These are phyloP conservation scores for Typha latifolia DNA, from an alignment of 176 grass and related monocot species.

Conservation along the genomic window DNA sequence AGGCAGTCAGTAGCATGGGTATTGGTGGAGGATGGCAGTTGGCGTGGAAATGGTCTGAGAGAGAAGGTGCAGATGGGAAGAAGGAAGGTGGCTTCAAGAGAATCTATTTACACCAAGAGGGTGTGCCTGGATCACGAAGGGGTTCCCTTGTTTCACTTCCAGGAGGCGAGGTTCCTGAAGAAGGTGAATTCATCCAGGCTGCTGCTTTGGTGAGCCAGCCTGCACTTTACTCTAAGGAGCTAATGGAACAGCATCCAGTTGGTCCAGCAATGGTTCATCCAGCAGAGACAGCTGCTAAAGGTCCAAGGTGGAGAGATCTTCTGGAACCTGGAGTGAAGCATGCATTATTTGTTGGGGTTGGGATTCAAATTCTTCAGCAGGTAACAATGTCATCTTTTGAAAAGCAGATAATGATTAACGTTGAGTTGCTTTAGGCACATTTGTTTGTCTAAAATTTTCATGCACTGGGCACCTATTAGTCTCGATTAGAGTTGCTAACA, in stretches of 20 bases:
- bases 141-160: slow-evolving; percentile 79
- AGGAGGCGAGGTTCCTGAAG: slow-evolving; percentile 51
- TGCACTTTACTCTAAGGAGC: slow-evolving; percentile 69
- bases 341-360: slow-evolving; percentile 77
- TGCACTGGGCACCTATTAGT: background rate
- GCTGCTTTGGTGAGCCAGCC: slow-evolving; percentile 93
- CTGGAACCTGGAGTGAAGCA: slow-evolving; percentile 87
- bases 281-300: slow-evolving; percentile 46
- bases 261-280: slow-evolving; percentile 96
- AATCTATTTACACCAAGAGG: slow-evolving; percentile 96
- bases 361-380: slow-evolving; percentile 91
- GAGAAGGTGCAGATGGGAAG: slow-evolving; percentile 58
- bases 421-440: background rate
- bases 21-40: slow-evolving; percentile 98
- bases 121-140: slow-evolving; percentile 36
- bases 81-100: slow-evolving; percentile 85
- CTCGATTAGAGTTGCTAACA: too few species aligned
- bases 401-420: background rate
- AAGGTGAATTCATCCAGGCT: slow-evolving; percentile 69
- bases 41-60: slow-evolving; percentile 97
- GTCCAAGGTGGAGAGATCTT: slow-evolving; percentile 60
- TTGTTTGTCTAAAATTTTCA: background rate
- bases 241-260: slow-evolving; percentile 52
- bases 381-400: slow-evolving; percentile 27
- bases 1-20: slow-evolving; percentile 74